These are phyloP conservation scores for Chrysoporthe deuterocubensis DNA, from an alignment of 2,329 filamentous ascomycete species.

Conservation along the genomic window DNA sequence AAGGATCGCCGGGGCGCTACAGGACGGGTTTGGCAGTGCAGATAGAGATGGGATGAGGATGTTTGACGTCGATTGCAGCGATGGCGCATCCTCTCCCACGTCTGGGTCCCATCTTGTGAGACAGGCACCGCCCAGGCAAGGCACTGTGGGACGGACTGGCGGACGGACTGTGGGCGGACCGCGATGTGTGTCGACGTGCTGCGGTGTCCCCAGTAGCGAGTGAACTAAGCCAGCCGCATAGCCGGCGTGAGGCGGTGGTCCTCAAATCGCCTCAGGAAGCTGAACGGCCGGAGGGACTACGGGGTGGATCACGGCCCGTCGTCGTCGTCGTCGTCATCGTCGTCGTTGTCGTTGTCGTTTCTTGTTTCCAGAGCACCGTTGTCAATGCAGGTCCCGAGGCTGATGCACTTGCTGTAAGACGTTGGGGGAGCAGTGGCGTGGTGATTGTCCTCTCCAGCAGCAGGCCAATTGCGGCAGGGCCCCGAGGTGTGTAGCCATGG, in stretches of 20 bases:
- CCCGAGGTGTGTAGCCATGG: background rate
- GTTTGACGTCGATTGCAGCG: background rate
- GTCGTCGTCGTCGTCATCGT: background rate
- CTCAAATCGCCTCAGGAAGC: background rate
- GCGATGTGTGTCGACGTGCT: background rate
- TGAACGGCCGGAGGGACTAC: background rate
- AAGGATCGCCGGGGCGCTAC: background rate
- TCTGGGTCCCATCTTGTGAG: background rate
- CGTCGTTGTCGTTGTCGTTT: background rate
- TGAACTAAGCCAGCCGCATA: background rate
- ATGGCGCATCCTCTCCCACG: background rate
- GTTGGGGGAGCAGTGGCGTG: constrained; percentile 5
- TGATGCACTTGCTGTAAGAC: constrained; percentile 14
- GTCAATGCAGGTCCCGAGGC: background rate
- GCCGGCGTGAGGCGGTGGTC: background rate
- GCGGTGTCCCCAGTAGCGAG: background rate
- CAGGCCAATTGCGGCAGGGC: background rate
- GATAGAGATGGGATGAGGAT: background rate
- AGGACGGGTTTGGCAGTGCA: background rate
- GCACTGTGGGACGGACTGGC: background rate
- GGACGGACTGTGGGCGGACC: background rate
- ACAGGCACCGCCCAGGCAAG: constrained; percentile 1
- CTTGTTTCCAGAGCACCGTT: constrained; percentile 1
- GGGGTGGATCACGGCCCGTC: background rate
- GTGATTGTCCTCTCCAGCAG: background rate